Evolutionary conservation across 371 early-diverging fungal species (phyloP).

Genomic region (Mortierella sp.): DNA sequence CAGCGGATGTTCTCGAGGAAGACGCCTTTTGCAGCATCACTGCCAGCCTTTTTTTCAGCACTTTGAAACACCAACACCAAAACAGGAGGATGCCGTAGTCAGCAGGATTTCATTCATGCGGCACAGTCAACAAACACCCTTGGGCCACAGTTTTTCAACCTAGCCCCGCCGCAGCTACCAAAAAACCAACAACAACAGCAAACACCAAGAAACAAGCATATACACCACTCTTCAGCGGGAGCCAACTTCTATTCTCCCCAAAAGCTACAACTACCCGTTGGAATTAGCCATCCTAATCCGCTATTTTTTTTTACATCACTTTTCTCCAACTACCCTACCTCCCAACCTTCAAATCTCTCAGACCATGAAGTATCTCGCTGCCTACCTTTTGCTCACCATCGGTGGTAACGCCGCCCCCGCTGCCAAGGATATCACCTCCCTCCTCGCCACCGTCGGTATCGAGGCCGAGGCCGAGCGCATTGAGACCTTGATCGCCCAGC

Average conservation of each 20-base stretch:
- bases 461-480: slow-evolving; percentile 90
- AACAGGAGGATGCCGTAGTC: slow-evolving; percentile 10
- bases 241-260: background rate
- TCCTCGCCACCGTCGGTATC: slow-evolving; percentile 94
- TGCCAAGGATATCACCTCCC: slow-evolving; percentile 84
- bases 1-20: background rate
- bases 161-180: background rate
- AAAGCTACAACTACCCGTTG: background rate
- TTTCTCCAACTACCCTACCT: background rate
- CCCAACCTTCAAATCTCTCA: background rate
- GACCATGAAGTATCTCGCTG: slow-evolving; percentile 96
- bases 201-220: background rate
- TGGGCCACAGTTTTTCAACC: too few species aligned
- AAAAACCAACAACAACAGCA: background rate
- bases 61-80: background rate
- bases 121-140: background rate
- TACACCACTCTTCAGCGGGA: too few species aligned
- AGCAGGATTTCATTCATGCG: background rate
- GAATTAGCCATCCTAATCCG: slow-evolving; percentile 7
- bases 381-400: slow-evolving; percentile 95
- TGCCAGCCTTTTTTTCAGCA: too few species aligned
- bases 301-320: background rate
- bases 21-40: background rate
- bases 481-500: slow-evolving; percentile 81
- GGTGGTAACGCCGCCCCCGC: slow-evolving; percentile 91